Evolutionary conservation across 1,284 basidiomycete species (phyloP).

Genomic region (Boletus smithii): DNA sequence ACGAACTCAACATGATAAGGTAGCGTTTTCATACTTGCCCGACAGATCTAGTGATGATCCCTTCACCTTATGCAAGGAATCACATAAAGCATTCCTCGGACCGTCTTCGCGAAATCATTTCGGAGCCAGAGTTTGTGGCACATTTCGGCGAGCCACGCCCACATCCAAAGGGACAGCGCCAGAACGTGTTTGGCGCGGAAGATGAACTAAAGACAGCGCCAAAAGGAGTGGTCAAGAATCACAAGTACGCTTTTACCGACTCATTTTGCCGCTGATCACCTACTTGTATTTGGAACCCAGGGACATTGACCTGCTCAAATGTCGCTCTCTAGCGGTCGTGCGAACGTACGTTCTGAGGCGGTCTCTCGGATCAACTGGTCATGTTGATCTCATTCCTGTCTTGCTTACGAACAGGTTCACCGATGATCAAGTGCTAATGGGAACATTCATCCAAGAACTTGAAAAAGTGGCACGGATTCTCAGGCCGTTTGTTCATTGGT

Average conservation of each 20-base stretch:
- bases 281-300: slow-evolving; percentile 33
- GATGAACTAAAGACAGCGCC: slow-evolving; percentile 85
- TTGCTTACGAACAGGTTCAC: slow-evolving; percentile 60
- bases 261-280: background rate
- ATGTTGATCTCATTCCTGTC: slow-evolving; percentile 1
- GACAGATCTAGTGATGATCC: background rate
- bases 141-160: slow-evolving; percentile 71
- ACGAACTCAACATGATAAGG: slow-evolving; percentile 75
- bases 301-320: slow-evolving; percentile 85
- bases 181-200: slow-evolving; percentile 77
- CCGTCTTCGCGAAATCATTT: slow-evolving; percentile 65
- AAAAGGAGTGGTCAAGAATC: slow-evolving; percentile 81
- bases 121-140: slow-evolving; percentile 61
- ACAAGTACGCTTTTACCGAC: slow-evolving; percentile 45
- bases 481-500: slow-evolving; percentile 83
- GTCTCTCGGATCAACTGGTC: background rate
- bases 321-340: slow-evolving; percentile 73
- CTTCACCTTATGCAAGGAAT: slow-evolving; percentile 38
- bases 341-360: slow-evolving; percentile 50
- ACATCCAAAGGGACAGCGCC: slow-evolving; percentile 56
- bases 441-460: slow-evolving; percentile 60
- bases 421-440: slow-evolving; percentile 65
- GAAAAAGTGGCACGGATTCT: slow-evolving; percentile 53
- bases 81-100: slow-evolving; percentile 63
- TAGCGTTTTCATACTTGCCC: slow-evolving; percentile 25